Evolutionary conservation across 768 basidiomycete species (phyloP).

Genomic region (Agrocybe praecox): DNA sequence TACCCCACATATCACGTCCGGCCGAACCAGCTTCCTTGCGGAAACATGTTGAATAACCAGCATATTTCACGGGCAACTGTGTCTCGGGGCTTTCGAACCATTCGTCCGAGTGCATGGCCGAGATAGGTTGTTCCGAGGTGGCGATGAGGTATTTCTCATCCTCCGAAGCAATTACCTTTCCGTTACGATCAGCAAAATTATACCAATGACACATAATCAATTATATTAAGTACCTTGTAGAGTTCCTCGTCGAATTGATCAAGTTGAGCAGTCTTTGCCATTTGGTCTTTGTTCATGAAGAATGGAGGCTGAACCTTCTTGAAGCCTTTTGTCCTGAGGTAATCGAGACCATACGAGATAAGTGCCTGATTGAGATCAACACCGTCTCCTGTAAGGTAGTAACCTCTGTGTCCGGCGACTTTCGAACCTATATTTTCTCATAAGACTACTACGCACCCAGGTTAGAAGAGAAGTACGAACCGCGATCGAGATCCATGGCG

Average conservation of each 20-base stretch:
- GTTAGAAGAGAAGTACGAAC: slow-evolving; percentile 37
- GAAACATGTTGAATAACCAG: slow-evolving; percentile 95
- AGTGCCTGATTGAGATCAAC: slow-evolving; percentile 97
- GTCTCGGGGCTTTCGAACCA: slow-evolving; percentile 95
- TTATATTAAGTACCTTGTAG: slow-evolving; percentile 69
- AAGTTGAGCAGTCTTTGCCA: slow-evolving; percentile 97
- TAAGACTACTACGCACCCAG: not conserved
- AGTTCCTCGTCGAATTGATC: slow-evolving; percentile 98
- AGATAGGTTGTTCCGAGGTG: slow-evolving; percentile 98
- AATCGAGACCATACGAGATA: slow-evolving; percentile 93
- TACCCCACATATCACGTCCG: slow-evolving; percentile 99
- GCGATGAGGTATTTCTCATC: slow-evolving; percentile 99
- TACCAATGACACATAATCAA: not conserved
- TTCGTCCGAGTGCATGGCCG: slow-evolving; percentile 92
- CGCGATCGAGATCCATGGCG: slow-evolving; percentile 96
- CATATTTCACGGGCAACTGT: slow-evolving; percentile 91
- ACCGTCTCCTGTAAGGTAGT: slow-evolving; percentile 94
- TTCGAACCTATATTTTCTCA: slow-evolving; percentile 68
- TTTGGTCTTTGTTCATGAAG: slow-evolving; percentile 97
- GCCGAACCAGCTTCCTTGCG: slow-evolving; percentile 98
- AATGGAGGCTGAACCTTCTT: slow-evolving; percentile 97
- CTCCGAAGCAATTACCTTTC: slow-evolving; percentile 80
- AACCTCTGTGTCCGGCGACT: slow-evolving; percentile 93
- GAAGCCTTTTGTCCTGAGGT: slow-evolving; percentile 79
- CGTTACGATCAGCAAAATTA: not conserved